phyloP scores from a whole-genome alignment of 306 rosid species.

The Adenanthera pavonina region DNA sequence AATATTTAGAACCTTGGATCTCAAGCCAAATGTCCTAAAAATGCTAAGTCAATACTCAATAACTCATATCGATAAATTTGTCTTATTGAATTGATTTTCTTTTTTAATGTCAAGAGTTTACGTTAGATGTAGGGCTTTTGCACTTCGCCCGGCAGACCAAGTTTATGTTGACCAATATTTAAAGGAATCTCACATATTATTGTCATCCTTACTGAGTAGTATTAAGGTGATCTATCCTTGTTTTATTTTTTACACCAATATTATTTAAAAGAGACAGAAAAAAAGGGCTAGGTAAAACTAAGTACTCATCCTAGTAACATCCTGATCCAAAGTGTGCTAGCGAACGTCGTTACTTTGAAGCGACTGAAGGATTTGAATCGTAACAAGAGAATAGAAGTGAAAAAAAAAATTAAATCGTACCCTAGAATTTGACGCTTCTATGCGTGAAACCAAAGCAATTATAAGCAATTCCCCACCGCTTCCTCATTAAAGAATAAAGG shows the following conservation, averaged over 20 bases:
- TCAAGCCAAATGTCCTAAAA: slow-evolving; percentile 1
- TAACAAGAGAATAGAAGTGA: background rate
- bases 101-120: background rate
- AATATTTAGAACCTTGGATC: background rate
- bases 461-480: slow-evolving; percentile 39
- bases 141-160: background rate
- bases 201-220: too few relatives aligned
- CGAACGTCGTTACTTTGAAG: slow-evolving; percentile 35
- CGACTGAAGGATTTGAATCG: slow-evolving; percentile 38
- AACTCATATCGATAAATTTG: background rate
- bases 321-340: slow-evolving; percentile 12
- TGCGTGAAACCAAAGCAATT: slow-evolving; percentile 52
- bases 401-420: background rate
- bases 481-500: slow-evolving; percentile 36
- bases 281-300: slow-evolving; percentile 22
- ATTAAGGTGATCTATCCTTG: too few relatives aligned
- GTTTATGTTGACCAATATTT: too few relatives aligned
- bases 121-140: too few relatives aligned
- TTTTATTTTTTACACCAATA: slow-evolving; percentile 2
- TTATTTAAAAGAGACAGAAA: slow-evolving; percentile 14
- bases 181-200: too few relatives aligned
- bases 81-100: background rate
- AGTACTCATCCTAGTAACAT: slow-evolving; percentile 30
- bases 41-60: slow-evolving; percentile 33
- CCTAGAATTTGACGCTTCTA: slow-evolving; percentile 35